Base-by-base conservation (phyloP, 257 asterid species). In the Paraleonurus japonicus region DNA sequence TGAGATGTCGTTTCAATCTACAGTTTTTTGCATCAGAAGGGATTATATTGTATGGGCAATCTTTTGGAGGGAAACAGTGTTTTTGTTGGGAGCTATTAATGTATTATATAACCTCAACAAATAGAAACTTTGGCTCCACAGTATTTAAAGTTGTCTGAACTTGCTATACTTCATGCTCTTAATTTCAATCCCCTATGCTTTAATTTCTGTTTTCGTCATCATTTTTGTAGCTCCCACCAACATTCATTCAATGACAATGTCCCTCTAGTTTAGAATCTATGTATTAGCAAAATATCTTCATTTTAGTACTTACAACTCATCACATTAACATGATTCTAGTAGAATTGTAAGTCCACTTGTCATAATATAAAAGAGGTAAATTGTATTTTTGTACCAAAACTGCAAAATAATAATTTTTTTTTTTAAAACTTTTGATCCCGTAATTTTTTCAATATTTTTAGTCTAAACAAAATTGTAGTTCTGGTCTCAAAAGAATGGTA, bases 1-100 rank as follows among this genome's bases (percentile, higher is more conserved):
- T 83, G 87, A 83, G 0, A 74, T 76, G 89, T 87, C 92, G n/a
- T 73, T 65, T 87, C 88, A 79, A 71, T 70, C 67, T 62, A 84
- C 82, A 77, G 89, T 82, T 39, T 19, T 28, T 11, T 33, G 48
- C n/a, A 64, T 50, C 50, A 65, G 73, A 65, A 41, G 74, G 62
- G 48, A 30, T 72, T 67, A 28, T 59, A 26, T 68, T 27, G 45
- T 67, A 50, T 76, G 78, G 81, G 59, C 61, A 67, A 73, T 73
- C 70, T 33, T 78, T 54, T 15, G 76, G 61, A 3, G 62, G 4
- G 48, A 9, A 69, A 74, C 74, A 73, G 70, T 70, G 39, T 51
- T 41, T 71, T 70, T 72, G 78, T 76, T 71, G 76, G 73, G 59
- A 55, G 72, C 24, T 26, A 53, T 70, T 65, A 54, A 30, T 61